Base-by-base conservation (phyloP, 148 eudicot genomes). In the Fagopyrum homotropicum region DNA sequence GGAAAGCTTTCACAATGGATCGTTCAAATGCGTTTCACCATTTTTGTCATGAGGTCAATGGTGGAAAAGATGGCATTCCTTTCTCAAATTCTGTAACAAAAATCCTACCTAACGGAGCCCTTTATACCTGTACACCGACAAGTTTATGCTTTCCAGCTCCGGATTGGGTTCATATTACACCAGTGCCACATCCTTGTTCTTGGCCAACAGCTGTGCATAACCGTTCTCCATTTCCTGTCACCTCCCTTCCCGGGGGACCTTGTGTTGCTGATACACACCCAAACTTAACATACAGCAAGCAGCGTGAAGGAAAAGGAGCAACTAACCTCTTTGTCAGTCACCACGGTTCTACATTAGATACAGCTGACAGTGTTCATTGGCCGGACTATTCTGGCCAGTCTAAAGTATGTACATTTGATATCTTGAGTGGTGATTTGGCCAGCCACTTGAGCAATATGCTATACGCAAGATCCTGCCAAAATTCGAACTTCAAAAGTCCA, bases 391-490 rank as follows among this genome's bases (percentile, higher is more conserved):
- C 64, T 79, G 12, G 73, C 75, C 60, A 77, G 47, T 77, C 72
- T 80, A 81, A 72, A 77, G 47, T 83, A 54, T 80, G 49, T 9
- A 86, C 84, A 56, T 14, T 82, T 47, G 91, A 93, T 80, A 91
- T 93, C 77, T 89, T 94, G 43, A 72, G 89, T 77, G 85, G 97
- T 73, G 95, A 91, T 70, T 87, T 89, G 80, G 77, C 85, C 52
- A 90, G 97, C 84, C 95, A 94, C 77, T 88, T 86, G 90, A 87
- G 89, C 79, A 91, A 90, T 82, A 78, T 94, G 79, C 91, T 86
- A 56, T 88, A 68, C 80, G 98, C 91, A 26, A 83, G 93, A 59
- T 81, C 85, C 69, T 94, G 97, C 83, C 97, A 91, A 75, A 80
- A 48, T 50, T 85, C 89, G 45, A 69, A 46, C 30, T 51, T 75